These are phyloP conservation scores for Emmonsia crescens DNA, from an alignment of 2,329 filamentous ascomycete species.

Conservation along the genomic window DNA sequence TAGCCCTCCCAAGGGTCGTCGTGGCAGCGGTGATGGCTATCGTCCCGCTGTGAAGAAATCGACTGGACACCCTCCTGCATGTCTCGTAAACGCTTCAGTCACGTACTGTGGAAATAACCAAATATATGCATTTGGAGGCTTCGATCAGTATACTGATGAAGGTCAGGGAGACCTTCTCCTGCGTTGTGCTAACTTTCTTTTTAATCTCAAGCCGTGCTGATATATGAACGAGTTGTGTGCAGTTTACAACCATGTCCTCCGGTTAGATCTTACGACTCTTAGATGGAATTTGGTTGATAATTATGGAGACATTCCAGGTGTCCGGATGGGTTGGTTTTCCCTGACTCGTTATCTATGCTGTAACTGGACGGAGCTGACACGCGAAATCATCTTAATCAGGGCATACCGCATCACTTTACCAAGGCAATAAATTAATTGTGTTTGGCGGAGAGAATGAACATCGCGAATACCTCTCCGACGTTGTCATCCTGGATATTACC, in stretches of 20 bases:
- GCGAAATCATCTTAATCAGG: constrained; percentile 40
- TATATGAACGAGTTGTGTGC: not conserved
- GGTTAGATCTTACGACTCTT: constrained; percentile 72
- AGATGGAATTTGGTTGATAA: constrained; percentile 97
- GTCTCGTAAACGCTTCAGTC: constrained; percentile 93
- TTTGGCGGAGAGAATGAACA: constrained; percentile 98
- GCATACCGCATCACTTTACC: constrained; percentile 87
- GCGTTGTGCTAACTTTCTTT: not conserved
- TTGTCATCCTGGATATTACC: constrained; percentile 91
- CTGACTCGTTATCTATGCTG: not conserved
- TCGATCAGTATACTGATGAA: constrained; percentile 97
- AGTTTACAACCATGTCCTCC: constrained; percentile 95
- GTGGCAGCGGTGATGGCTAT: constrained; percentile 59
- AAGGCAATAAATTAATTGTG: constrained; percentile 88
- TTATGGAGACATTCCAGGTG: constrained; percentile 93
- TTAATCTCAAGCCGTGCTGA: not conserved
- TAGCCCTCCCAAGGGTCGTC: constrained; percentile 59
- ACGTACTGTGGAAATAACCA: constrained; percentile 98
- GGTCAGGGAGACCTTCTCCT: constrained; percentile 31
- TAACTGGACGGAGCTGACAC: constrained; percentile 2
- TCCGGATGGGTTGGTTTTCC: constrained; percentile 72
- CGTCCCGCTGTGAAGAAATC: constrained; percentile 73
- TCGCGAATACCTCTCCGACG: constrained; percentile 84
- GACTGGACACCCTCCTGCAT: constrained; percentile 73
- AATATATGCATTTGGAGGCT: constrained; percentile 96